Conservation (phyloP, 2,329 filamentous ascomycete species). For the Tolypocladium endophyticum region DNA sequence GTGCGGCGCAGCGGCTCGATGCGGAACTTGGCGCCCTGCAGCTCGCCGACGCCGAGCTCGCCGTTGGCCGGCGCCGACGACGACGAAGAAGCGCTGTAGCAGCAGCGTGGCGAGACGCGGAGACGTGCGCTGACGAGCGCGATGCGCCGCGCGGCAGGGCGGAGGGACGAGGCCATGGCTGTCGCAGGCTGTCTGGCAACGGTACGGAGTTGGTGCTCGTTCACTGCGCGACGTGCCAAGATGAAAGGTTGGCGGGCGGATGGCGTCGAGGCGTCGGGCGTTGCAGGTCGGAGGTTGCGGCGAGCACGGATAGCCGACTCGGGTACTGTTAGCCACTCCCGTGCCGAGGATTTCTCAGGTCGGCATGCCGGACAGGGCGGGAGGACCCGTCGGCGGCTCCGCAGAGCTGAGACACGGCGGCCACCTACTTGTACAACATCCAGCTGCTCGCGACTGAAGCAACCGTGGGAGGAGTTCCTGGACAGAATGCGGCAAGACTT, state of each 20-base stretch:
- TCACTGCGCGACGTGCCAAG: neutral
- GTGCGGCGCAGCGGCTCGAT: constrained; percentile 80
- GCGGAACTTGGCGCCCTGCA: constrained; percentile 76
- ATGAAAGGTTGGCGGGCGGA: neutral
- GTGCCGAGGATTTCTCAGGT: neutral
- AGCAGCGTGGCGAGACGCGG: neutral
- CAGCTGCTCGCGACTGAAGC: neutral
- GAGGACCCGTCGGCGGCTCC: neutral
- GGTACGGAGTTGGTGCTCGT: neutral
- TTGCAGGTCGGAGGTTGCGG: neutral
- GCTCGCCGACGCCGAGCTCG: constrained; percentile 75
- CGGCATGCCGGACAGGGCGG: neutral
- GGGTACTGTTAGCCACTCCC: neutral
- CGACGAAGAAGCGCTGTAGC: neutral
- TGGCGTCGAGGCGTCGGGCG: neutral
- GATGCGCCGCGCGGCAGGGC: constrained; percentile 8
- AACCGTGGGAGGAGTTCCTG: no score
- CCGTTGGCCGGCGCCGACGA: neutral
- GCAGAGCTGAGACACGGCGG: neutral
- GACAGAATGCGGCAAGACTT: no score
- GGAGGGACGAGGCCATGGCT: constrained; percentile 7
- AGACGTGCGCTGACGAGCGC: neutral
- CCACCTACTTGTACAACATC: neutral
- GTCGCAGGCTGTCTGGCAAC: neutral
- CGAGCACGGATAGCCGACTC: neutral